A percentile compares a stretch with the other conserved stretches of the same genome.
Evolutionary conservation across 257 asterid species (phyloP).

Genomic region (Capsicum baccatum): DNA sequence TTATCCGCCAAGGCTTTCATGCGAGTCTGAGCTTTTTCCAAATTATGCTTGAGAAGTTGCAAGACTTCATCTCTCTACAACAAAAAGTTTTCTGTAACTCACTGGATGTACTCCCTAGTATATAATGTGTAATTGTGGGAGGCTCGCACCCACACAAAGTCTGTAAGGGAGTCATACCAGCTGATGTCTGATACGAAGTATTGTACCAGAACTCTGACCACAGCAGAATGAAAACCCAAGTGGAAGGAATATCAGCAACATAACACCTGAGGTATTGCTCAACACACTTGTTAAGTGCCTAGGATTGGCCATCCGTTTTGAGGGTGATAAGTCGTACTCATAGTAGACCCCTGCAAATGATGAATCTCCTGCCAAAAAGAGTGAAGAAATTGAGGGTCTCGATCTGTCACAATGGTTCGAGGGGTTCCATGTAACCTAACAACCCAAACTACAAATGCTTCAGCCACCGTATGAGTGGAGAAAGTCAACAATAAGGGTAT

Average conservation of each 20-base stretch:
- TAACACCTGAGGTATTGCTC: background rate
- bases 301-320: background rate
- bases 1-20: background rate
- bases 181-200: background rate
- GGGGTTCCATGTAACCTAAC: background rate
- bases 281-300: background rate
- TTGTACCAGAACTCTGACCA: background rate
- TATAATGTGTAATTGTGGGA: background rate
- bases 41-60: background rate
- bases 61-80: background rate
- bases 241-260: too few species aligned
- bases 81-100: background rate
- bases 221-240: background rate
- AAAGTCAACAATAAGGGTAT: background rate
- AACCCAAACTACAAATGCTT: background rate
- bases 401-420: background rate
- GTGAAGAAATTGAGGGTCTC: background rate
- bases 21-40: background rate
- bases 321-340: background rate
- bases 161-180: background rate
- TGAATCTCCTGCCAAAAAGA: too few species aligned
- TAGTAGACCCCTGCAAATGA: background rate
- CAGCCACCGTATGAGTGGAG: background rate
- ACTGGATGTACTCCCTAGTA: background rate
- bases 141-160: background rate